Percentiles rank a stretch among this genome's conserved stretches.
phyloP scores from a whole-genome alignment of 202 grass and related monocot species.

The Musa balbisiana region DNA sequence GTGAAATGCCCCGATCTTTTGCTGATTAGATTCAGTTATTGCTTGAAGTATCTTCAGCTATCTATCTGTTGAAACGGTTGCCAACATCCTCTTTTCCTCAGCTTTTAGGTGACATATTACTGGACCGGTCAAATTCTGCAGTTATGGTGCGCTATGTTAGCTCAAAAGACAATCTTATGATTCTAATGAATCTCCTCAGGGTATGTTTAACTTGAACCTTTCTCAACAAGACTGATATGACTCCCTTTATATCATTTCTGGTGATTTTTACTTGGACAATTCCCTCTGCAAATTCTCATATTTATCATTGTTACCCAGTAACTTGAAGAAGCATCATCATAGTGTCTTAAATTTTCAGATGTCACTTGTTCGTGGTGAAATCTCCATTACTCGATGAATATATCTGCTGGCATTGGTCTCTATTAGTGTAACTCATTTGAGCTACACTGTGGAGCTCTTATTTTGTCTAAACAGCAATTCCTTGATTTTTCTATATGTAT shows the following conservation, averaged over 20 bases:
- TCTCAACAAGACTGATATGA: neutral
- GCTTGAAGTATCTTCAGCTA: neutral
- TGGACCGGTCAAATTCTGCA: slow-evolving; percentile 90
- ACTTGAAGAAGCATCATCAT: too few relatives aligned
- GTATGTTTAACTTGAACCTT: slow-evolving; percentile 32
- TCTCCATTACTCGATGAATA: too few relatives aligned
- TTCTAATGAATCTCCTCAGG: slow-evolving; percentile 96
- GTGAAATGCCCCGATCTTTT: neutral
- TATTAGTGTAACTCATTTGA: too few relatives aligned
- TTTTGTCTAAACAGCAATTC: too few relatives aligned
- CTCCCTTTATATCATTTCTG: neutral
- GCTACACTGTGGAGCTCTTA: too few relatives aligned
- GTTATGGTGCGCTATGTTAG: slow-evolving; percentile 93
- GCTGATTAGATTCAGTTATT: neutral
- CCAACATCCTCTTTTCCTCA: slow-evolving; percentile 20
- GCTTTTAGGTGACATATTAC: slow-evolving; percentile 91
- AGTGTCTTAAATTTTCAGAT: too few relatives aligned
- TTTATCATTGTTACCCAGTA: too few relatives aligned
- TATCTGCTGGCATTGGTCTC: too few relatives aligned
- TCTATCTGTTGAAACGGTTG: neutral
- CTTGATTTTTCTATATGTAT: too few relatives aligned
- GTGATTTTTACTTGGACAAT: neutral
- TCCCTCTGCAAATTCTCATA: too few relatives aligned
- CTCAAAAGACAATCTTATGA: slow-evolving; percentile 90
- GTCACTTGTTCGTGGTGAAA: too few relatives aligned